A percentile compares a stretch with the other conserved stretches of the same genome.
phyloP scores from a whole-genome alignment of 1,284 basidiomycete species.

The Marasmius fiardii region DNA sequence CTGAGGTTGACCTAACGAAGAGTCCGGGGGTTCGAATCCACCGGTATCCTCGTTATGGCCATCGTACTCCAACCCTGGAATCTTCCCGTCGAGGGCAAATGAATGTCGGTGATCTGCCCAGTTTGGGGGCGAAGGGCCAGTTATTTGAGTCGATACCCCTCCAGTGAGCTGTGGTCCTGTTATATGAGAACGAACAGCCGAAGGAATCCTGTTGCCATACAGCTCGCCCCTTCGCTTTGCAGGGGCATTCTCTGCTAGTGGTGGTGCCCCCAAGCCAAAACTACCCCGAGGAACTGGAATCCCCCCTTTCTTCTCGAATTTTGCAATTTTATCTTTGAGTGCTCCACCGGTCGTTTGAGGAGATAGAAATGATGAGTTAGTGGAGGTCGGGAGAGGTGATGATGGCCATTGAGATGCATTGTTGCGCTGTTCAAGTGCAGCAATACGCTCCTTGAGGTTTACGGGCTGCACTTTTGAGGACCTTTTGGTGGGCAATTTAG shows the following conservation, averaged over 20 bases:
- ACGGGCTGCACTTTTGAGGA: constrained; percentile 40
- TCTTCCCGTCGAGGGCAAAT: background rate
- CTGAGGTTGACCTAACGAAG: background rate
- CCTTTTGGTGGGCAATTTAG: background rate
- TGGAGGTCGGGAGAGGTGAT: constrained; percentile 20
- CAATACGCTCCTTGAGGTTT: constrained; percentile 75
- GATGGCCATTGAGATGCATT: constrained; percentile 30
- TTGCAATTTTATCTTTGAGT: constrained; percentile 70
- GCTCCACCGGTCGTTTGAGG: constrained; percentile 26
- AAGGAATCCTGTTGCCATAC: constrained; percentile 67
- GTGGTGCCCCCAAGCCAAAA: constrained; percentile 67
- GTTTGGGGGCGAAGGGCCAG: background rate
- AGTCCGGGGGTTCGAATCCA: constrained; percentile 2
- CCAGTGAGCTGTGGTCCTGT: constrained; percentile 18
- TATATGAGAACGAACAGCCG: constrained; percentile 35
- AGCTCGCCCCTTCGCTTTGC: constrained; percentile 56
- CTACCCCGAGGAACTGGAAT: constrained; percentile 70
- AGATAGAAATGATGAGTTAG: background rate
- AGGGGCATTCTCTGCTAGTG: constrained; percentile 40
- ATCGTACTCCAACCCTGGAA: background rate
- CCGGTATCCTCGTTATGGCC: constrained; percentile 2
- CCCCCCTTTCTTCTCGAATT: constrained; percentile 73
- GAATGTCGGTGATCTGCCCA: background rate
- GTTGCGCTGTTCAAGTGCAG: constrained; percentile 64
- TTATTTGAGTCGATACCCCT: background rate